Evolutionary conservation across 2,329 filamentous ascomycete species (phyloP), one percentile per base, ranked within the genome.

Genomic region (Monilinia fructicola): DNA sequence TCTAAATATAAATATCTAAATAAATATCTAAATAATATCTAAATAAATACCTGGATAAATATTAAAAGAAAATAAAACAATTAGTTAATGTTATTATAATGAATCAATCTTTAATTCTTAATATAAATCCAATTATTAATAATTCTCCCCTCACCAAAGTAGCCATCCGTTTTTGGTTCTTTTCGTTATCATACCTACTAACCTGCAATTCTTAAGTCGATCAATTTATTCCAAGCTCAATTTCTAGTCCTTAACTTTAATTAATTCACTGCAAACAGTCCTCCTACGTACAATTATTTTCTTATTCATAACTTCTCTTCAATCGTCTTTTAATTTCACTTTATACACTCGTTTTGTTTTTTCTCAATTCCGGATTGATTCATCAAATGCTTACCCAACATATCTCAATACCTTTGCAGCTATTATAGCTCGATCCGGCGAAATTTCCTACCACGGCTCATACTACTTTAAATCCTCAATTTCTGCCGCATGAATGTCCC

Each of bases 261-360:
- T 67, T 64, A 53, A 42, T 64, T 66, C 65, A 35, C 53, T 67
- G 65, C 64, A 65, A 61, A 54, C 64, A 54, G 9, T 21, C 10
- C 21, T 46, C 44, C 7, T 48, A 48, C 21, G 21, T 48, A 48
- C 44, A 60, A 48, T 28, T 23, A 23, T 26, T 50, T 44, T 46
- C 38, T 26, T n/a, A 38, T 28, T 38, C 38, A 44, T 54, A 46
- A 55, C 35, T 67, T 67, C 59, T 55, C 48, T 64, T 56, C 59
- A 26, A 31, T 54, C 48, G 46, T 62, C 26, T 56, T 58, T 65
- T 23, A 40, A 28, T 50, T 53, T 42, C 35, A 28, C 48, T 26
- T 52, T 26, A 26, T 40, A 53, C 40, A 21, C 28, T 60, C 56
- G 10, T 66, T 50, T 50, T 26, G 6, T 48, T 9, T 35, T 40